A percentile compares a stretch with the other conserved stretches of the same genome.
Evolutionary conservation across 306 rosid species (phyloP).

Genomic region (Casuarina equisetifolia): DNA sequence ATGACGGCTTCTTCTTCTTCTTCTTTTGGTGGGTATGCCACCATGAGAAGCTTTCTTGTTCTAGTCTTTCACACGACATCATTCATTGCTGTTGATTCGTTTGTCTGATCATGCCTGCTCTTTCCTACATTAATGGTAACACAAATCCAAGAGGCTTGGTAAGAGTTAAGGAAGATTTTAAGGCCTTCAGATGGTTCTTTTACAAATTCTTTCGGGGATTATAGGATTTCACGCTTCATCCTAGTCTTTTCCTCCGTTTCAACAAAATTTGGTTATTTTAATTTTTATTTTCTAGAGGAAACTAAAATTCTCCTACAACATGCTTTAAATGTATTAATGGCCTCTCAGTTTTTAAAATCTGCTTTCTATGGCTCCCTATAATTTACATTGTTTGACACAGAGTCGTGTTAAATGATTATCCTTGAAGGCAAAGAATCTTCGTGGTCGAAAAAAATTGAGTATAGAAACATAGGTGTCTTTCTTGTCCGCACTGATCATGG

Average conservation of each 20-base stretch:
- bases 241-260: not conserved
- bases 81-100: not conserved
- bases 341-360: conserved; percentile 39
- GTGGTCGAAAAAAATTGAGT: conserved; percentile 20
- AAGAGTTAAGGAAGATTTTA: not conserved
- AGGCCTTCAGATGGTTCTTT: not conserved
- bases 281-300: not conserved
- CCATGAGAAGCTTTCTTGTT: not conserved
- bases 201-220: not conserved
- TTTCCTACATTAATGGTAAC: not conserved
- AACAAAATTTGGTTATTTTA: not conserved
- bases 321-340: conserved; percentile 49
- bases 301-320: conserved; percentile 20
- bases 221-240: not conserved
- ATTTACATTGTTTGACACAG: conserved; percentile 38
- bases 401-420: conserved; percentile 34
- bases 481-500: not conserved
- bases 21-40: not conserved
- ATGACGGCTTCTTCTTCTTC: not conserved
- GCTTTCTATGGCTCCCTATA: conserved; percentile 39
- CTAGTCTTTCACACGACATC: not conserved
- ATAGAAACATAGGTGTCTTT: not conserved
- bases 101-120: not conserved
- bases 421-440: conserved; percentile 32
- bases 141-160: not conserved